Evolutionary conservation across 2,329 filamentous ascomycete species (phyloP).

Genomic region (Emmonsiellopsis sp.): DNA sequence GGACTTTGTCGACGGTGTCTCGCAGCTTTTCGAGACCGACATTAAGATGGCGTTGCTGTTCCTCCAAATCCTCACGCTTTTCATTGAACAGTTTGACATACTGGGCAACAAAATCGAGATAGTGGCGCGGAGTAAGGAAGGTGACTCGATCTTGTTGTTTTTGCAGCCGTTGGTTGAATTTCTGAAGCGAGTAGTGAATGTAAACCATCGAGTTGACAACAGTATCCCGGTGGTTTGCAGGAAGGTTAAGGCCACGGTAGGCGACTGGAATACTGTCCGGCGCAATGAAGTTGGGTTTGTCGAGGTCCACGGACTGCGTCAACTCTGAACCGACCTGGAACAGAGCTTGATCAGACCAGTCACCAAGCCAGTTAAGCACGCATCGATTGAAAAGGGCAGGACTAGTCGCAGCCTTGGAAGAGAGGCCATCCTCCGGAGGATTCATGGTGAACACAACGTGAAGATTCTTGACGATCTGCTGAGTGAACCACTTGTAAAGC

Average conservation of each 20-base stretch:
- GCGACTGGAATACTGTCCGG: conserved; percentile 90
- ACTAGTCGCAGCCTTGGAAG: conserved; percentile 93
- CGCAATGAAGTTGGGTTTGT: conserved; percentile 73
- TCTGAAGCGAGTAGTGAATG: conserved; percentile 88
- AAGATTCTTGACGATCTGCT: conserved; percentile 97
- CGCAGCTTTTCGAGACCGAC: conserved; percentile 94
- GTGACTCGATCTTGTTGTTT: conserved; percentile 90
- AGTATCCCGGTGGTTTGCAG: conserved; percentile 81
- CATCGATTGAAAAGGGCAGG: conserved; percentile 98
- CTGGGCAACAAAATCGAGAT: conserved; percentile 94
- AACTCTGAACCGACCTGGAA: conserved; percentile 97
- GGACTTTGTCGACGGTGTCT: conserved; percentile 95
- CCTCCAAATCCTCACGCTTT: conserved; percentile 95
- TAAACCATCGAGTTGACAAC: conserved; percentile 99
- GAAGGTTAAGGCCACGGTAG: conserved; percentile 74
- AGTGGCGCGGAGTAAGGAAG: conserved; percentile 91
- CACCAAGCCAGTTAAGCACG: conserved; percentile 98
- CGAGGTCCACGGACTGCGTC: conserved; percentile 91
- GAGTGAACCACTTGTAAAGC: conserved; percentile 99
- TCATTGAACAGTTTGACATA: conserved; percentile 97
- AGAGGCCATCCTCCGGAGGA: conserved; percentile 87
- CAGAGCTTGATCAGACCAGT: conserved; percentile 98
- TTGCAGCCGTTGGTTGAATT: conserved; percentile 77
- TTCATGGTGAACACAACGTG: conserved; percentile 99
- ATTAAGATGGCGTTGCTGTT: conserved; percentile 96